phyloP scores from a whole-genome alignment of 2,329 filamentous ascomycete genomes.

The Aureobasidium sp. region DNA sequence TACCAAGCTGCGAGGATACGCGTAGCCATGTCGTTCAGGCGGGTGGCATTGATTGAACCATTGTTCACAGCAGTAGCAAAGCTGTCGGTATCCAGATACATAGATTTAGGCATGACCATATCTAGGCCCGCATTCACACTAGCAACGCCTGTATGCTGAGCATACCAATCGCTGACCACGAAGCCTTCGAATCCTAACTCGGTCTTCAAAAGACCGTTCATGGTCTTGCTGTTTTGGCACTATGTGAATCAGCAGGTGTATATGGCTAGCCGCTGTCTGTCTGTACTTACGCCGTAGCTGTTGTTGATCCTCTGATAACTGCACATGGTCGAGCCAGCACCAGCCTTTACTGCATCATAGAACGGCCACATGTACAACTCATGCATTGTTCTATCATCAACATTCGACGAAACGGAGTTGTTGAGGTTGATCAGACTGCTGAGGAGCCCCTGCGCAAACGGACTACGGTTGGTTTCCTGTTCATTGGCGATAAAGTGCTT shows the following conservation, averaged over 20 bases:
- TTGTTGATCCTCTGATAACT: constrained; percentile 67
- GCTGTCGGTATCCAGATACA: constrained; percentile 23
- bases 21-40: constrained; percentile 31
- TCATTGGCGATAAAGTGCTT: constrained; percentile 30
- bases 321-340: constrained; percentile 63
- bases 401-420: constrained; percentile 42
- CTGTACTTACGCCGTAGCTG: constrained; percentile 41
- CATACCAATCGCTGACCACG: constrained; percentile 33
- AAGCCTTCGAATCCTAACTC: constrained; percentile 42
- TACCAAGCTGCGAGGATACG: constrained; percentile 27
- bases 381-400: constrained; percentile 23
- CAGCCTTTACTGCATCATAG: constrained; percentile 59
- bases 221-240: constrained; percentile 55
- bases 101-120: constrained; percentile 25
- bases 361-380: constrained; percentile 46
- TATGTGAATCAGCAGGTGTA: constrained; percentile 19
- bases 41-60: constrained; percentile 26
- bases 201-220: constrained; percentile 59
- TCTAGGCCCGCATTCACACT: constrained; percentile 27
- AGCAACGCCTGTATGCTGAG: constrained; percentile 26
- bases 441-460: constrained; percentile 18
- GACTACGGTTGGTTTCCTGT: constrained; percentile 25
- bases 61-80: constrained; percentile 28
- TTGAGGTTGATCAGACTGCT: constrained; percentile 21
- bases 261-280: not conserved